phyloP scores from a whole-genome alignment of 177 flowering plant species.

The Tripterygium wilfordii region DNA sequence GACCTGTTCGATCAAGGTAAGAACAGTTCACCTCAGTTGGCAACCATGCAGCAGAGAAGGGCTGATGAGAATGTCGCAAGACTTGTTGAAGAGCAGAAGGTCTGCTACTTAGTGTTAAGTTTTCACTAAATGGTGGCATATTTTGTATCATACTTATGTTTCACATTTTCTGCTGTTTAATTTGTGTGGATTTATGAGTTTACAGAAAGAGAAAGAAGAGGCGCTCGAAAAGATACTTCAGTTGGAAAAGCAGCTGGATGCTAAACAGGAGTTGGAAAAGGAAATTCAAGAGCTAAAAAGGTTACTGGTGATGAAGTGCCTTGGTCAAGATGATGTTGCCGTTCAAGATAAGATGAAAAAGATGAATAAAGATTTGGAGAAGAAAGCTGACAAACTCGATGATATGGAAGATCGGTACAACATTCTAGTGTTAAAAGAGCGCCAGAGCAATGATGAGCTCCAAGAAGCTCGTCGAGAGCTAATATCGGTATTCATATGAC shows the following conservation, averaged over 20 bases:
- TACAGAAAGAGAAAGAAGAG: constrained; percentile 66
- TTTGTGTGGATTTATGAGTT: constrained; percentile 5
- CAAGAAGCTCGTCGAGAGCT: constrained; percentile 62
- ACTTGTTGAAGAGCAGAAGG: constrained; percentile 75
- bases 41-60: constrained; percentile 66
- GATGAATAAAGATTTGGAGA: constrained; percentile 37
- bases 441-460: constrained; percentile 65
- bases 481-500: too few relatives aligned
- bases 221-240: constrained; percentile 43
- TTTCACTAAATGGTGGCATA: too few relatives aligned
- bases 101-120: too few relatives aligned
- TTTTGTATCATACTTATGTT: not conserved
- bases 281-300: constrained; percentile 76
- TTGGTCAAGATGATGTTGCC: constrained; percentile 52
- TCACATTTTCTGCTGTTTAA: not conserved
- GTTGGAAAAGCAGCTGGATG: constrained; percentile 51
- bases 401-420: constrained; percentile 35
- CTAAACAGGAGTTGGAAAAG: constrained; percentile 61
- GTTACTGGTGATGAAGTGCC: constrained; percentile 56
- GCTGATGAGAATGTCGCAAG: constrained; percentile 67
- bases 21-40: constrained; percentile 53
- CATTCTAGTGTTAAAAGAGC: constrained; percentile 47
- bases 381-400: constrained; percentile 37
- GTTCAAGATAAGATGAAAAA: constrained; percentile 43
- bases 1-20: too few relatives aligned